A percentile compares a stretch with the other conserved stretches of the same genome.
Evolutionary conservation across 169 alveolate species (phyloP).

Genomic region (Plasmodium vinckei): DNA sequence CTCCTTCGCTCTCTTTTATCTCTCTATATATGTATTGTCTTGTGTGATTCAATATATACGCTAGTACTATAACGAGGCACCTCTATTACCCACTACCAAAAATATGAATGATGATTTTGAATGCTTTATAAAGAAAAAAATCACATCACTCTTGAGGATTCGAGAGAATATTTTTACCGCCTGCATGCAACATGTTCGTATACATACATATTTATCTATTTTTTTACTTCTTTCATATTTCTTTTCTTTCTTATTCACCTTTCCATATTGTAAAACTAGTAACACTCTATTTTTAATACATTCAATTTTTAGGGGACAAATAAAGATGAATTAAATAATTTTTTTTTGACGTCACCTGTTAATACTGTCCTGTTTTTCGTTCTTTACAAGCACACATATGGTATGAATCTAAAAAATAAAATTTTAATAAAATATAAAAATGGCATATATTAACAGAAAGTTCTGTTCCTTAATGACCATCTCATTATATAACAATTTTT

Average conservation of each 20-base stretch:
- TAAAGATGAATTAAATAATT: constrained; percentile 34
- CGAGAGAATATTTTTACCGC: constrained; percentile 28
- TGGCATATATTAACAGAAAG: neutral
- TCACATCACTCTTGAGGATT: constrained; percentile 38
- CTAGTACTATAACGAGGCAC: neutral
- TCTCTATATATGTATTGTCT: neutral
- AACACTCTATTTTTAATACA: constrained; percentile 6
- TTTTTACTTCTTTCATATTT: neutral
- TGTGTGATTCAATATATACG: neutral
- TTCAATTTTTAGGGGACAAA: constrained; percentile 26
- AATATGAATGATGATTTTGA: constrained; percentile 71
- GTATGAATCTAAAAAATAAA: constrained; percentile 20
- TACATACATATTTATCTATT: neutral
- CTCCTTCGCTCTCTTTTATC: neutral
- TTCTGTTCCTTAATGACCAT: neutral
- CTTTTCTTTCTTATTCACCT: neutral
- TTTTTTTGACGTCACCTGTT: constrained; percentile 49
- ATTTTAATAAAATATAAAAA: neutral
- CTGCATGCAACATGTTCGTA: constrained; percentile 46
- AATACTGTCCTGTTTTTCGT: constrained; percentile 59
- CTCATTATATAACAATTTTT: neutral
- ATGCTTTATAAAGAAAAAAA: constrained; percentile 42
- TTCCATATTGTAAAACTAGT: neutral
- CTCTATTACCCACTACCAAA: constrained; percentile 3
- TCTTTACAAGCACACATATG: constrained; percentile 24